A percentile compares a stretch with the other conserved stretches of the same genome.
Evolutionary conservation across 2,329 filamentous ascomycete genomes (phyloP).

Genomic region (Talaromyces sp.): DNA sequence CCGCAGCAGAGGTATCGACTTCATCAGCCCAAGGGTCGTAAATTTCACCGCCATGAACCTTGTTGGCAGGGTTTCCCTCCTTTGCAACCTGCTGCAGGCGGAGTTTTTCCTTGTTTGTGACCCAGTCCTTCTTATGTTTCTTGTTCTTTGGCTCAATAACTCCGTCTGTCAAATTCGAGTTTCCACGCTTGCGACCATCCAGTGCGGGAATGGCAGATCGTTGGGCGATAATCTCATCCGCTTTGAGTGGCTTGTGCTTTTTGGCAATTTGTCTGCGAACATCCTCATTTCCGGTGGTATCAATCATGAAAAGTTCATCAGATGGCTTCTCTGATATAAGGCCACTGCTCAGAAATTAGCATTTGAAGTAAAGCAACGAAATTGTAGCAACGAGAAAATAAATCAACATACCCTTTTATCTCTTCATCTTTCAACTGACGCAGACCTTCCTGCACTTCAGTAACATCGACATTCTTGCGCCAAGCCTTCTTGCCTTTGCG

Average conservation of each 20-base stretch:
- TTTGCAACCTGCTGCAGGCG: conserved; percentile 79
- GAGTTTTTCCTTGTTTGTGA: conserved; percentile 81
- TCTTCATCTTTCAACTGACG: conserved; percentile 85
- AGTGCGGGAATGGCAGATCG: conserved; percentile 82
- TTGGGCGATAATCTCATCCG: conserved; percentile 86
- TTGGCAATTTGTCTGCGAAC: conserved; percentile 68
- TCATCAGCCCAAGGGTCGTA: conserved; percentile 78
- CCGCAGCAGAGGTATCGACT: conserved; percentile 43
- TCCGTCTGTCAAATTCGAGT: conserved; percentile 71
- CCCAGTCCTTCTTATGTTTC: conserved; percentile 74
- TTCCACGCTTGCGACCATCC: conserved; percentile 73
- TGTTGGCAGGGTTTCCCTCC: conserved; percentile 54
- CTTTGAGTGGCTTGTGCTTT: conserved; percentile 76
- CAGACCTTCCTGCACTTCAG: conserved; percentile 80
- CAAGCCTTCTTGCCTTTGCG: conserved; percentile 98
- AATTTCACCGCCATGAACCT: conserved; percentile 59
- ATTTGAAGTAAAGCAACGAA: too few species aligned
- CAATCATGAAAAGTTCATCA: conserved; percentile 81
- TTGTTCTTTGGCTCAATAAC: conserved; percentile 69
- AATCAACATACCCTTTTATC: conserved; percentile 71
- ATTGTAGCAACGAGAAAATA: background rate
- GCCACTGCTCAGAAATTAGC: conserved; percentile 60
- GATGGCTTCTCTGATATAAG: conserved; percentile 81
- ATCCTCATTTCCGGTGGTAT: conserved; percentile 69
- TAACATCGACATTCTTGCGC: conserved; percentile 96